Percentiles rank a stretch among this genome's conserved stretches.
Conservation (phyloP, 305 asterid genomes). For the Solanum aculeatissimum region DNA sequence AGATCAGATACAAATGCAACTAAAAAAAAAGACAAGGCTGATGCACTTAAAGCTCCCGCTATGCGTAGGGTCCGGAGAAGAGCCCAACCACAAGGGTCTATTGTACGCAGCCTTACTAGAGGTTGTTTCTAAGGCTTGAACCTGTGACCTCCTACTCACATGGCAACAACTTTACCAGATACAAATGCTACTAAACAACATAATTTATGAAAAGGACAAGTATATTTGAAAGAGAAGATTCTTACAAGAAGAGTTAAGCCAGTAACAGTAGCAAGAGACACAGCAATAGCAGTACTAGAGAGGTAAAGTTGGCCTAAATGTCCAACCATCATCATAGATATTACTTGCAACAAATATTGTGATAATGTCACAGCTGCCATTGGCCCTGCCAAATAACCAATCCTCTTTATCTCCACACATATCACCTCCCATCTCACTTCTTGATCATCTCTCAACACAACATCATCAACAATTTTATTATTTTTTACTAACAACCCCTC, state of each 20-base stretch:
- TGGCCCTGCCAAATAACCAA: constrained; percentile 48
- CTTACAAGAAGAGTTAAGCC: constrained; percentile 43
- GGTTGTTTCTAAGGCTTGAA: too few relatives aligned
- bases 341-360: constrained; percentile 24
- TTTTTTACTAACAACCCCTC: constrained; percentile 5
- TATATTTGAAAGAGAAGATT: neutral
- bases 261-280: constrained; percentile 42
- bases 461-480: neutral
- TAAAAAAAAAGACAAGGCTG: too few relatives aligned
- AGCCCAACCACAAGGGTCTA: too few relatives aligned
- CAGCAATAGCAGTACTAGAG: constrained; percentile 45
- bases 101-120: too few relatives aligned
- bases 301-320: constrained; percentile 48
- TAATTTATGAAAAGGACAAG: too few relatives aligned
- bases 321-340: constrained; percentile 53
- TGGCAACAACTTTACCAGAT: too few relatives aligned
- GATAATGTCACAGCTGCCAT: constrained; percentile 50
- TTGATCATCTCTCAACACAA: neutral
- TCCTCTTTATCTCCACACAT: constrained; percentile 30
- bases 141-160: too few relatives aligned
- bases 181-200: too few relatives aligned
- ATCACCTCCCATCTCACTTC: constrained; percentile 15
- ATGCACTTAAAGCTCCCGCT: too few relatives aligned
- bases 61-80: too few relatives aligned
- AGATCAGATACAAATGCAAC: too few relatives aligned